These are phyloP conservation scores for Biscogniauxia marginata DNA, from an alignment of 2,329 filamentous ascomycete species.

Conservation along the genomic window DNA sequence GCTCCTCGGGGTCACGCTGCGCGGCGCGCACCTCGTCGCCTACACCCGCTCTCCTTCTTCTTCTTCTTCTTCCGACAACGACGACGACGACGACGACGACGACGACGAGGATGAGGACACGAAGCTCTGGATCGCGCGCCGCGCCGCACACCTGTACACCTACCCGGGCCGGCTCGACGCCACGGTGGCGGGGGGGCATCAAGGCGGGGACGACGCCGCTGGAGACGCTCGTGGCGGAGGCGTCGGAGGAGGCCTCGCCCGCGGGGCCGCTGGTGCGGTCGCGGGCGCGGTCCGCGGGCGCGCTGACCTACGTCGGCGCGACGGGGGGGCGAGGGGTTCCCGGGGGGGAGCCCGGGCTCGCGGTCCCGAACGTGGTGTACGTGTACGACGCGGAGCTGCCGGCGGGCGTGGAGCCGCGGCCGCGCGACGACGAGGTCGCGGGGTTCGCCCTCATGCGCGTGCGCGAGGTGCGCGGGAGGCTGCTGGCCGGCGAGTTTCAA, in stretches of 20 bases:
- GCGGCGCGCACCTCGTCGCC: slow-evolving; percentile 62
- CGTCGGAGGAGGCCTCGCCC: slow-evolving; percentile 69
- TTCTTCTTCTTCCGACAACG: too few species aligned
- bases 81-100: not conserved
- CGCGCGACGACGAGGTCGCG: slow-evolving; percentile 76
- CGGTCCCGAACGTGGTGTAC: slow-evolving; percentile 49
- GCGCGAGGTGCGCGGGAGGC: slow-evolving; percentile 54
- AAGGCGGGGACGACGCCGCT: slow-evolving; percentile 60
- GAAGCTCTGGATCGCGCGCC: slow-evolving; percentile 67
- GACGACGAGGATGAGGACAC: slow-evolving; percentile 36
- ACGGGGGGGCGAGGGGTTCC: slow-evolving; percentile 58
- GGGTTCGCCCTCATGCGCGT: slow-evolving; percentile 69
- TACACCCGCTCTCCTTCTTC: slow-evolving; percentile 42
- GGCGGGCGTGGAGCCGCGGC: slow-evolving; percentile 57
- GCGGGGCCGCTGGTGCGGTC: slow-evolving; percentile 57
- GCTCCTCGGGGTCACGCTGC: slow-evolving; percentile 62
- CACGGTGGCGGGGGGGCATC: slow-evolving; percentile 72
- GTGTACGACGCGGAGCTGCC: slow-evolving; percentile 73
- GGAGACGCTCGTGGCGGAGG: slow-evolving; percentile 67
- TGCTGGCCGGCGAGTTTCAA: slow-evolving; percentile 75
- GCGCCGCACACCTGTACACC: slow-evolving; percentile 64
- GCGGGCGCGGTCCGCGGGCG: slow-evolving; percentile 53
- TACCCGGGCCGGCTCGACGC: slow-evolving; percentile 73
- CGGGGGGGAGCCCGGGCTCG: slow-evolving; percentile 58
- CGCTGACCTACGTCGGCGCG: slow-evolving; percentile 66